These are phyloP conservation scores for Ceratonia siliqua DNA, from an alignment of 306 rosid genomes.

Conservation along the genomic window DNA sequence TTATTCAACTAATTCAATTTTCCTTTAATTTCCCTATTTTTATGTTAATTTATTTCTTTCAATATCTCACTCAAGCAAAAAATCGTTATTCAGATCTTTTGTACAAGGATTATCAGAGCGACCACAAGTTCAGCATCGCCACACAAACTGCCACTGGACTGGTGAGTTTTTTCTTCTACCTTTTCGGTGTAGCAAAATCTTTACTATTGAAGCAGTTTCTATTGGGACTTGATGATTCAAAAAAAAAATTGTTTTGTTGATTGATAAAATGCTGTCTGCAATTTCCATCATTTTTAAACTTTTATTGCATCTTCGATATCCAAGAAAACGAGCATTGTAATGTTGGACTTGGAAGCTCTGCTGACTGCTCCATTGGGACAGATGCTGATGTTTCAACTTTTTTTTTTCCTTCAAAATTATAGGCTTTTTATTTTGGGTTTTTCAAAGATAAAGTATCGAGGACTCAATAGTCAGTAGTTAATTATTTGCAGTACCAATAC, in stretches of 20 bases:
- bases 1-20: not conserved
- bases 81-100: constrained; percentile 64
- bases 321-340: constrained; percentile 10
- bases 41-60: not conserved
- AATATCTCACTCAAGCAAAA: not conserved
- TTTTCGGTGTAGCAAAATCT: not conserved
- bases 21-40: not conserved
- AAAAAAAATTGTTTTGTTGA: not conserved
- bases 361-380: not conserved
- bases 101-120: constrained; percentile 88
- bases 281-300: not conserved
- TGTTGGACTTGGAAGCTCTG: constrained; percentile 3
- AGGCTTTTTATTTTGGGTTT: too few relatives aligned
- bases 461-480: not conserved
- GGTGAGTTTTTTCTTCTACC: constrained; percentile 43
- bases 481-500: not conserved
- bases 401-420: too few relatives aligned
- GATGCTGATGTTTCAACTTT: not conserved
- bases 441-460: too few relatives aligned
- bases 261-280: not conserved
- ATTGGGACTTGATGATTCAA: not conserved
- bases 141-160: constrained; percentile 72
- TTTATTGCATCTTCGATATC: constrained; percentile 20
- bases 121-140: constrained; percentile 89
- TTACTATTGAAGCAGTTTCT: not conserved